Base-by-base conservation (phyloP, 306 rosid species). In the Inga laurina region DNA sequence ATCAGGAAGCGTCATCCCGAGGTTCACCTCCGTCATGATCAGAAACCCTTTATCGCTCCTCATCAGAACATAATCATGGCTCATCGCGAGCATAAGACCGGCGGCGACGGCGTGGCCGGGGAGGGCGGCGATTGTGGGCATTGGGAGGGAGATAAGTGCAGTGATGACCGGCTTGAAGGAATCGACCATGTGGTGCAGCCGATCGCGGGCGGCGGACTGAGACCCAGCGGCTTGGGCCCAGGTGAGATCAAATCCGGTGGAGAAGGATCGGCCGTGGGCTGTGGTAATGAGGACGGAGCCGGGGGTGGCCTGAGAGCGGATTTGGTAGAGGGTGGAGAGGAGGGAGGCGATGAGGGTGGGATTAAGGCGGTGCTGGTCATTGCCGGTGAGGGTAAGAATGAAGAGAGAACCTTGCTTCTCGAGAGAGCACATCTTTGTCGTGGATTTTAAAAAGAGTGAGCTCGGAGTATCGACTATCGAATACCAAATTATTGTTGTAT, bases 31-130 rank as follows among this genome's bases (percentile, higher is more conserved):
- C 73, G 86, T 82, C 92, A 88, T 90, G 87, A 84, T 89, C 71
- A 90, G 81, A 19, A 92, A 90, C 1, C 91, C 94, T 24, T 86
- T 68, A 30, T 88, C 92, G 30, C 80, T 46, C 76, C 88, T 77
- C 97, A 90, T 88, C 8, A 88, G 5, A 79, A 92, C 1, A 85
- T 90, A 86, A 75, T 91, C 97, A 67, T 92, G 93, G 81, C 87
- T 6, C 15, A 89, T 59, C 18, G 94, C 94, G 5, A 90, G 80
- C 4, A 86, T 0, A 82, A 88, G 27, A 3, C 94, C 93, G 3
- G 88, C 91, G 0, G 89, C 94, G 66, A 88, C 89, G 18, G 90
- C 90, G 67, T 92, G 92, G 79, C 92, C 97, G 21, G 89, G n/a
- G 0, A 92, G 44, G 51, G 85, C 89, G 21, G 93, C 97, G 62